These are phyloP conservation scores for Pyricularia sp. DNA, from an alignment of 2,329 filamentous ascomycete genomes.

Conservation along the genomic window DNA sequence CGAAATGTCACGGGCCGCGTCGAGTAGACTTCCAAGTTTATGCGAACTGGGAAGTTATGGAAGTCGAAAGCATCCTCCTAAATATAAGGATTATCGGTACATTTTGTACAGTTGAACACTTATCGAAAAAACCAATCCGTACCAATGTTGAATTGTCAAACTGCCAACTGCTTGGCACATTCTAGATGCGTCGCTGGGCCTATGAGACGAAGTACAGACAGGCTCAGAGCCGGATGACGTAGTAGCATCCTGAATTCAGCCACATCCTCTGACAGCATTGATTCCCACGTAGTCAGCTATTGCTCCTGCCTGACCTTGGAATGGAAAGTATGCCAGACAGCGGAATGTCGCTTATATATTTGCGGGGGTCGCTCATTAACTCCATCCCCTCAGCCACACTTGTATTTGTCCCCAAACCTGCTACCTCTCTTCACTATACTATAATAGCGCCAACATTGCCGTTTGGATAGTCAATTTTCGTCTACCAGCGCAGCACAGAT, in stretches of 20 bases:
- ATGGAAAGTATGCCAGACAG: background rate
- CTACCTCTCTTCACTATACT: background rate
- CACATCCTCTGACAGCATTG: background rate
- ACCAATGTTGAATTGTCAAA: background rate
- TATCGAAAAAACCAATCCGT: background rate
- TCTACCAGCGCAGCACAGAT: too few relatives aligned
- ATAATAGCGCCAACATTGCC: background rate
- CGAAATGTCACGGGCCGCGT: background rate
- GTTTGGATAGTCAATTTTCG: too few relatives aligned
- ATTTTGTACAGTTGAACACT: background rate
- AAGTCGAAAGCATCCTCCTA: too few relatives aligned
- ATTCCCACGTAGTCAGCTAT: background rate
- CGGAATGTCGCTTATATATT: background rate
- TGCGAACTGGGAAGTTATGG: too few relatives aligned
- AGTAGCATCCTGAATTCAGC: background rate
- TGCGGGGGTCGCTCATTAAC: background rate
- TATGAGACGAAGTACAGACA: background rate
- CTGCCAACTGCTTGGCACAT: background rate
- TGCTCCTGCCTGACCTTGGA: background rate
- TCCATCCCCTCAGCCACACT: background rate
- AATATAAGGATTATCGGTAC: too few relatives aligned
- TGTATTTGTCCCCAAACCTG: background rate
- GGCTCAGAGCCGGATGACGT: background rate
- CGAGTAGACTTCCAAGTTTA: background rate
- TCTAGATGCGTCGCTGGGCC: background rate